Percentiles rank a stretch among this genome's conserved stretches.
Evolutionary conservation across 2,329 filamentous ascomycete species (phyloP).

Genomic region (Juglanconis oblonga): DNA sequence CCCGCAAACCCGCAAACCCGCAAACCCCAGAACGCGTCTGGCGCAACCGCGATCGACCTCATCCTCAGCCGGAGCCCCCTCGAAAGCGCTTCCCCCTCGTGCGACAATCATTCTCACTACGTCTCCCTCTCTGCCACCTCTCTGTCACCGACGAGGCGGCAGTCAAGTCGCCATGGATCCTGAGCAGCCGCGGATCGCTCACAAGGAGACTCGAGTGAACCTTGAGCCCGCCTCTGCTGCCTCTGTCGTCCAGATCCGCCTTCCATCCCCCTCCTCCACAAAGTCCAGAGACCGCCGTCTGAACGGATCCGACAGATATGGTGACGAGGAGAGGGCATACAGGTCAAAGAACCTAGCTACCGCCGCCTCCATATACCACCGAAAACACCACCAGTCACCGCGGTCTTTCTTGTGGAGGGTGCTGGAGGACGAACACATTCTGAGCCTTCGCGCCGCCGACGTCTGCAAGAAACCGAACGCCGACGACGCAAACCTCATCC

Average conservation of each 20-base stretch:
- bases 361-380: conserved; percentile 81
- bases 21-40: conserved; percentile 8
- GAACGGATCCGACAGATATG: conserved; percentile 37
- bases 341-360: conserved; percentile 70
- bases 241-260: conserved; percentile 68
- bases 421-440: conserved; percentile 71
- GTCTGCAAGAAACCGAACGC: conserved; percentile 66
- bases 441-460: conserved; percentile 83
- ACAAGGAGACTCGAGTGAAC: conserved; percentile 84
- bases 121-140: background rate
- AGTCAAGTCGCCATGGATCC: conserved; percentile 59
- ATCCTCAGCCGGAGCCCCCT: background rate
- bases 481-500: conserved; percentile 68
- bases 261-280: conserved; percentile 45
- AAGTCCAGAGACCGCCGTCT: conserved; percentile 25
- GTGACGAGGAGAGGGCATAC: conserved; percentile 73
- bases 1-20: background rate
- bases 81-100: background rate
- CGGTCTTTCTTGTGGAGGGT: conserved; percentile 90
- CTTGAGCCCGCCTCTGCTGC: conserved; percentile 69
- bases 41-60: conserved; percentile 7
- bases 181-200: conserved; percentile 61
- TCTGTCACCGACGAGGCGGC: conserved; percentile 12
- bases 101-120: background rate
- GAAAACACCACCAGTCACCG: conserved; percentile 71